Evolutionary conservation across 768 basidiomycete genomes (phyloP).

Genomic region (Lactarius trivialis): DNA sequence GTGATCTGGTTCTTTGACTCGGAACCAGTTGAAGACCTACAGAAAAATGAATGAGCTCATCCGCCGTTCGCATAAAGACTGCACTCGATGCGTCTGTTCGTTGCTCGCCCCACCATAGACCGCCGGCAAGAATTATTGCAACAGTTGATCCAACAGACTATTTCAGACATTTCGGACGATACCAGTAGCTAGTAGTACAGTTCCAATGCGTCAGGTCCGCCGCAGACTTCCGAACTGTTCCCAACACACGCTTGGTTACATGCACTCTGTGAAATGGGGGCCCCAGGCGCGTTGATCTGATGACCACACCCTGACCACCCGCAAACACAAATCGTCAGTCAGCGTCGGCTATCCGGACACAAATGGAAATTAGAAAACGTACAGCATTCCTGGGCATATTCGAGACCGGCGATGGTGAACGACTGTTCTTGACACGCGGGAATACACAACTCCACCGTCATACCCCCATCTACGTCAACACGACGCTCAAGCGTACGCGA

Average conservation of each 20-base stretch:
- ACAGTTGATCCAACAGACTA: too few species aligned
- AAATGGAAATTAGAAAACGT: neutral
- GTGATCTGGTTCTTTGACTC: too few species aligned
- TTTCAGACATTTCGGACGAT: too few species aligned
- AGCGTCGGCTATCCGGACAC: neutral
- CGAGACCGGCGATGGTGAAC: constrained; percentile 4
- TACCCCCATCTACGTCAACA: neutral
- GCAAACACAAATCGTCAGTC: neutral
- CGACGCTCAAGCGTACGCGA: neutral
- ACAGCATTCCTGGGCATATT: constrained; percentile 7
- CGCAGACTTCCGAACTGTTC: neutral
- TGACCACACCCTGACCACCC: neutral
- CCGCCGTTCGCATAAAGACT: too few species aligned
- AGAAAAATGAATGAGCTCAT: too few species aligned
- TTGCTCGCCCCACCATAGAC: too few species aligned
- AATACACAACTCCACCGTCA: constrained; percentile 5
- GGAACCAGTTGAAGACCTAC: too few species aligned
- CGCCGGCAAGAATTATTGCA: too few species aligned
- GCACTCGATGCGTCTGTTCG: too few species aligned
- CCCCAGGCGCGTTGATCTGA: neutral
- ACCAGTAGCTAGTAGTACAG: neutral
- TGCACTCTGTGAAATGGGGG: neutral
- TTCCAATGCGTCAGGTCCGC: neutral
- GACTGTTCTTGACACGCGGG: neutral
- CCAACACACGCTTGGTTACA: constrained; percentile 1